Evolutionary conservation across 371 early-diverging fungal genomes (phyloP).

Genomic region (Zopfochytrium polystomum): DNA sequence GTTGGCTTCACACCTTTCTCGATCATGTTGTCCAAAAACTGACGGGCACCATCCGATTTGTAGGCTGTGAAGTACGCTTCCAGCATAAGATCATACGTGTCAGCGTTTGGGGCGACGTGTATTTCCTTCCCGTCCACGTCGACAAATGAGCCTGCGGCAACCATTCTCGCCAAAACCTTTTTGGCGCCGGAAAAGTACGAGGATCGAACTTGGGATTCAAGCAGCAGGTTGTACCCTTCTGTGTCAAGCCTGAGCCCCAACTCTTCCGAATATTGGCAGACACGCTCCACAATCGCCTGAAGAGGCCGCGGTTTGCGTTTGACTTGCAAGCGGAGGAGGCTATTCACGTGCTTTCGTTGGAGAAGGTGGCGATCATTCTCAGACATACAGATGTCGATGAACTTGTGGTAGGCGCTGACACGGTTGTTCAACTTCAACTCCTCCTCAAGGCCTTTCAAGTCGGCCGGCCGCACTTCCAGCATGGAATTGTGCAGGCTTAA

Average conservation of each 20-base stretch:
- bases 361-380: constrained; percentile 8
- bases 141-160: not conserved
- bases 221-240: constrained; percentile 17
- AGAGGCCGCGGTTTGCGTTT: constrained; percentile 12
- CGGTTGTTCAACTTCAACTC: constrained; percentile 16
- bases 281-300: constrained; percentile 1
- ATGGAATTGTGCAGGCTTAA: constrained; percentile 9
- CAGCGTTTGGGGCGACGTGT: constrained; percentile 24
- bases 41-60: constrained; percentile 23
- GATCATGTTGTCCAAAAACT: constrained; percentile 33
- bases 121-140: not conserved
- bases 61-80: constrained; percentile 14
- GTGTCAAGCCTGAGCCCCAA: constrained; percentile 12
- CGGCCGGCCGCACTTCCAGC: constrained; percentile 17
- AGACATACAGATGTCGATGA: constrained; percentile 19
- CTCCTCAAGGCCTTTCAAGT: constrained; percentile 17
- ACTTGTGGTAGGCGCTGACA: constrained; percentile 24
- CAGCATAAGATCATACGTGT: constrained; percentile 35
- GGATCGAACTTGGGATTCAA: constrained; percentile 2
- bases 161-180: not conserved
- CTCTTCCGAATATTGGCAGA: constrained; percentile 11
- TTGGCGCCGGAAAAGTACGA: too few species aligned
- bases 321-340: constrained; percentile 9
- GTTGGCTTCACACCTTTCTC: constrained; percentile 28
- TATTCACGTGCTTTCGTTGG: constrained; percentile 1